Percentiles rank a stretch among this genome's conserved stretches.
These are phyloP conservation scores for Candida boidinii DNA, from an alignment of 805 yeast genomes.

Conservation along the genomic window DNA sequence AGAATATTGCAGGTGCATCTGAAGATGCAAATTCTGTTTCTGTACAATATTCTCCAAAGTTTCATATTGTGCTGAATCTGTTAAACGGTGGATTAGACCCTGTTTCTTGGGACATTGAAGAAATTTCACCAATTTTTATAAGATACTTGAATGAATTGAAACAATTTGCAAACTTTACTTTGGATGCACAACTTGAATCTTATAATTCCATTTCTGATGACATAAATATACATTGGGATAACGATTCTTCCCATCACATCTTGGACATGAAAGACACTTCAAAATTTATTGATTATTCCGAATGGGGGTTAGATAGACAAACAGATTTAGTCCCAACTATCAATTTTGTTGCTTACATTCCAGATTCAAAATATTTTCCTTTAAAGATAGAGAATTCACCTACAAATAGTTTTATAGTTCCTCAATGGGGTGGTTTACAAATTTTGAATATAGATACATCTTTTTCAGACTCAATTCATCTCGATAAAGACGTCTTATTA, in stretches of 20 bases:
- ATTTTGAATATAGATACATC: constrained; percentile 31
- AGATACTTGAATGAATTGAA: constrained; percentile 48
- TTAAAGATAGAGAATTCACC: constrained; percentile 35
- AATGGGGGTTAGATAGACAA: constrained; percentile 55
- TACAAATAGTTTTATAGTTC: constrained; percentile 62
- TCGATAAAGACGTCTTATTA: constrained; percentile 37
- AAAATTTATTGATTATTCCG: constrained; percentile 76
- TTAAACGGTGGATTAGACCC: constrained; percentile 62
- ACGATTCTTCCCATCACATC: constrained; percentile 18
- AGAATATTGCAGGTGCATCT: too few species aligned
- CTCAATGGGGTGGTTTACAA: constrained; percentile 85
- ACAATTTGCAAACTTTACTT: constrained; percentile 58
- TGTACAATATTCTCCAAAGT: constrained; percentile 53
- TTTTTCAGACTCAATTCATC: constrained; percentile 8
- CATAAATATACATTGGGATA: constrained; percentile 15
- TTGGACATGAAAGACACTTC: constrained; percentile 50
- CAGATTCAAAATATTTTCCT: constrained; percentile 40
- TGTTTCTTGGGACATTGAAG: constrained; percentile 66
- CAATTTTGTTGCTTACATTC: constrained; percentile 64
- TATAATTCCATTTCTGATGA: constrained; percentile 36
- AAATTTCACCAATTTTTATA: constrained; percentile 39
- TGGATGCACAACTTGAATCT: constrained; percentile 73
- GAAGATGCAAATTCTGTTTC: constrained; percentile 25
- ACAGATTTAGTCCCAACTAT: constrained; percentile 52
- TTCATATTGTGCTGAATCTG: constrained; percentile 70